These are phyloP conservation scores for Zygosaccharomyces pseudobailii DNA, from an alignment of 1,139 yeast genomes.

Conservation along the genomic window DNA sequence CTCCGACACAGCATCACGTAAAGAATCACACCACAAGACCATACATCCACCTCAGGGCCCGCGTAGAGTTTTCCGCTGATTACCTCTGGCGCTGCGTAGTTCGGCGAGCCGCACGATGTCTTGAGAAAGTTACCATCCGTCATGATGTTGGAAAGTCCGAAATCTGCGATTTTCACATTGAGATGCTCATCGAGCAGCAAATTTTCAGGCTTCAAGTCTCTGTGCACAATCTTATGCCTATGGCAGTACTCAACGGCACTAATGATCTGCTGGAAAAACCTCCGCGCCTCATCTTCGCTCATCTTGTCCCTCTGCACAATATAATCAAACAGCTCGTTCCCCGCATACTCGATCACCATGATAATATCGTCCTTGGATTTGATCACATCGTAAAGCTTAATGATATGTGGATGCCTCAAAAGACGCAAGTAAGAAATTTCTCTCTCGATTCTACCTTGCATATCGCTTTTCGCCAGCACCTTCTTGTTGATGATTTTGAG, in stretches of 20 bases:
- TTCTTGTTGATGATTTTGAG: conserved; percentile 90
- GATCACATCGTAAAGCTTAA: conserved; percentile 92
- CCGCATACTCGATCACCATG: conserved; percentile 97
- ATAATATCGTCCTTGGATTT: conserved; percentile 94
- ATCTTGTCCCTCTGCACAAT: conserved; percentile 93
- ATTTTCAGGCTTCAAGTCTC: conserved; percentile 95
- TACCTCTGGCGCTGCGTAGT: conserved; percentile 98
- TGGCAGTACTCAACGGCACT: conserved; percentile 98
- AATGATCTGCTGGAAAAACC: conserved; percentile 95
- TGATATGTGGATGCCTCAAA: conserved; percentile 93
- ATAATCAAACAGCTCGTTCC: conserved; percentile 91
- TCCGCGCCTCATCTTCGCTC: conserved; percentile 90
- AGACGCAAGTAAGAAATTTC: conserved; percentile 87
- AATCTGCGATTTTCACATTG: conserved; percentile 95
- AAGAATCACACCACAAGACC: conserved; percentile 96
- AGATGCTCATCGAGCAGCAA: conserved; percentile 82
- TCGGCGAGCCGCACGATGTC: conserved; percentile 96
- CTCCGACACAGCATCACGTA: conserved; percentile 97
- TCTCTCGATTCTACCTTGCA: conserved; percentile 96
- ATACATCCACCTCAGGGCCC: conserved; percentile 98
- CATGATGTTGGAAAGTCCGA: conserved; percentile 93
- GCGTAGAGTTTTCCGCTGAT: conserved; percentile 94
- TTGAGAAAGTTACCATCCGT: conserved; percentile 95
- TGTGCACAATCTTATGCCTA: conserved; percentile 93
- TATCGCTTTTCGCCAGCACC: conserved; percentile 90